Conservation (phyloP, 345 rosid species). For the Aquilaria sinensis region DNA sequence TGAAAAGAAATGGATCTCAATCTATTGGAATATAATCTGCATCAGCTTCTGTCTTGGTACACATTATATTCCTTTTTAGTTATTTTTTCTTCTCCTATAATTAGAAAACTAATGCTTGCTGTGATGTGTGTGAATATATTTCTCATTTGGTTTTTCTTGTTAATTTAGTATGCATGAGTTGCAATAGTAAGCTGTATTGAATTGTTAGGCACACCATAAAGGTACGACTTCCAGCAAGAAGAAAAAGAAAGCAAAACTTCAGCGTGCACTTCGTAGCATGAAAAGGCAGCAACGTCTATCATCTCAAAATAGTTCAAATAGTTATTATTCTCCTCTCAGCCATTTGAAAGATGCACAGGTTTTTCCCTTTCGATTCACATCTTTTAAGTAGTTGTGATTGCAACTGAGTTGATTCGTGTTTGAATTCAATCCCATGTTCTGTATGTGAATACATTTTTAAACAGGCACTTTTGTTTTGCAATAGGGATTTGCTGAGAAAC, state of each 20-base stretch:
- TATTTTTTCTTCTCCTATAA: too few relatives aligned
- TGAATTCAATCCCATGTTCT: too few relatives aligned
- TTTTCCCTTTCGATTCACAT: constrained; percentile 5
- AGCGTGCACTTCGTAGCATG: constrained; percentile 72
- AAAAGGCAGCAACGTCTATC: constrained; percentile 74
- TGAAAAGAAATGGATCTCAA: background rate
- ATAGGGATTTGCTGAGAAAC: constrained; percentile 83
- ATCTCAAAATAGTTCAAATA: constrained; percentile 34
- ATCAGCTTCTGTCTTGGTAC: background rate
- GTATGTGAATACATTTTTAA: too few relatives aligned
- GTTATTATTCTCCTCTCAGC: constrained; percentile 73
- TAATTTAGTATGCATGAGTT: background rate
- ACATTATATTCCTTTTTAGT: background rate
- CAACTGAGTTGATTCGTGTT: too few relatives aligned
- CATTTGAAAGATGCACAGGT: constrained; percentile 93
- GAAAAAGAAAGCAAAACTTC: constrained; percentile 93
- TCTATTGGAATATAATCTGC: background rate
- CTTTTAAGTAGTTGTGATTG: too few relatives aligned
- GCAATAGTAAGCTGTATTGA: constrained; percentile 1
- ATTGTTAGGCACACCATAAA: constrained; percentile 63
- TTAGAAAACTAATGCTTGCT: background rate
- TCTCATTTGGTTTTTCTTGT: background rate
- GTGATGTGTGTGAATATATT: background rate
- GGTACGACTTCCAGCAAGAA: constrained; percentile 90
- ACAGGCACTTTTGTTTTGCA: background rate